A percentile compares a stretch with the other conserved stretches of the same genome.
These are phyloP conservation scores for Zygnema circumcarinatum DNA, from an alignment of 139 green algal genomes.

Conservation along the genomic window DNA sequence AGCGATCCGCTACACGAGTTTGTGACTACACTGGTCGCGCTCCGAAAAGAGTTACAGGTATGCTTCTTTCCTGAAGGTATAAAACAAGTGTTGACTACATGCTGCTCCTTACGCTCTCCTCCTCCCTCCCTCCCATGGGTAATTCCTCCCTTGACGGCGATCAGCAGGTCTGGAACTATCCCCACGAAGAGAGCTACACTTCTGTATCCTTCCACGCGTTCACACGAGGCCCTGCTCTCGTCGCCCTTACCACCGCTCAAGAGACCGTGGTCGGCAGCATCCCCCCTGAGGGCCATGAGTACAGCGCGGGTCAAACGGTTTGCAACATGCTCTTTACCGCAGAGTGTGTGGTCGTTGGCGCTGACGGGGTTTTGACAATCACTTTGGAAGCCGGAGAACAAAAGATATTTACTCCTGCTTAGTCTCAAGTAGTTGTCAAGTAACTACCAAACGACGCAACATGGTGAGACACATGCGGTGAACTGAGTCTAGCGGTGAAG, in stretches of 20 bases:
- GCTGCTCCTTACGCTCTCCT: no score
- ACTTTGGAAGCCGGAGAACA: slow-evolving; percentile 1
- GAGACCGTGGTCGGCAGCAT: neutral
- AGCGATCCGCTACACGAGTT: neutral
- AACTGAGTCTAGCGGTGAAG: no score
- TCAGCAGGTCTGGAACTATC: slow-evolving; percentile 14
- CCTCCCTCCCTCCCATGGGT: no score
- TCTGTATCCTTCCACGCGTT: neutral
- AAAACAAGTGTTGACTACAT: no score
- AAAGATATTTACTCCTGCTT: slow-evolving; percentile 18
- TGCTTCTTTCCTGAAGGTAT: no score
- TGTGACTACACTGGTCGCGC: neutral
- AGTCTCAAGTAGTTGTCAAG: no score
- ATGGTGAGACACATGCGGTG: no score
- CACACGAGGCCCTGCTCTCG: neutral
- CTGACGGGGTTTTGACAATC: neutral
- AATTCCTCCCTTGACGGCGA: no score
- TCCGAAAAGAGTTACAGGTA: neutral
- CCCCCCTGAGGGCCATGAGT: neutral
- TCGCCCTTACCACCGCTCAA: neutral
- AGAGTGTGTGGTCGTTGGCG: neutral
- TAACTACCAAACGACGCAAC: no score
- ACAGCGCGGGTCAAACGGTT: neutral
- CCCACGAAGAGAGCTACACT: neutral
- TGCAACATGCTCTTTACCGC: neutral